phyloP scores from a whole-genome alignment of 2,329 filamentous ascomycete genomes.

The Trichoderma semiorbis region DNA sequence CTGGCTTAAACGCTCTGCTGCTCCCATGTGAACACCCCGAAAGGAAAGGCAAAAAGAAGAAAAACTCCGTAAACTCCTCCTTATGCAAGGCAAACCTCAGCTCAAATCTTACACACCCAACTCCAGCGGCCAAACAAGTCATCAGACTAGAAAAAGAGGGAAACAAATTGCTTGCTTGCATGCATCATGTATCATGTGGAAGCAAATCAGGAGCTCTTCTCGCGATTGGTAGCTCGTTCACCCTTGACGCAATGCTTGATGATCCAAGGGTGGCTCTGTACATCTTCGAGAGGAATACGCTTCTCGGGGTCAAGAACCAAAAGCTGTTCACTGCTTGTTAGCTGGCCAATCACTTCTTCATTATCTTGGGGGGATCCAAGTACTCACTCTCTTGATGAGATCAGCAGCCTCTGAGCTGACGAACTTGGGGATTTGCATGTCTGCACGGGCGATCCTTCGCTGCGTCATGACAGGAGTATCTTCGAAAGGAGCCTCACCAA shows the following conservation, averaged over 20 bases:
- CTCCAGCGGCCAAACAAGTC: slow-evolving; percentile 11
- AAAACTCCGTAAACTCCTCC: slow-evolving; percentile 25
- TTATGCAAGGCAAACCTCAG: slow-evolving; percentile 21
- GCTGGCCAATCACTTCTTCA: not conserved
- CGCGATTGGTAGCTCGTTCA: slow-evolving; percentile 50
- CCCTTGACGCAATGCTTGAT: slow-evolving; percentile 82
- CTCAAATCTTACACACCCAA: slow-evolving; percentile 4
- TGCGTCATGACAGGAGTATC: slow-evolving; percentile 95
- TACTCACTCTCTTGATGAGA: slow-evolving; percentile 79
- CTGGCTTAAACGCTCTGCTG: not conserved
- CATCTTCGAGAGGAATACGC: slow-evolving; percentile 82
- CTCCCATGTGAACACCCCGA: not conserved
- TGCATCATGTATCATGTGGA: slow-evolving; percentile 20
- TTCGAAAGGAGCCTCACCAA: slow-evolving; percentile 95
- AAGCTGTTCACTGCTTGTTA: slow-evolving; percentile 50
- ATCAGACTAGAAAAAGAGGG: not conserved
- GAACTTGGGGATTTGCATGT: slow-evolving; percentile 89
- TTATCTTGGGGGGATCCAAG: slow-evolving; percentile 26
- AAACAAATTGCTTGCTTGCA: slow-evolving; percentile 15
- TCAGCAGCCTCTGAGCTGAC: slow-evolving; percentile 88
- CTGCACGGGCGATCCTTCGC: slow-evolving; percentile 77
- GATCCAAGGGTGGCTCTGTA: slow-evolving; percentile 92
- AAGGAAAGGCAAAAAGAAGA: not conserved
- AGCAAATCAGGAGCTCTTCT: slow-evolving; percentile 35
- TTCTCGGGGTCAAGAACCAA: slow-evolving; percentile 93